Conservation (phyloP, 495 filamentous ascomycete genomes). For the Halenospora varia region DNA sequence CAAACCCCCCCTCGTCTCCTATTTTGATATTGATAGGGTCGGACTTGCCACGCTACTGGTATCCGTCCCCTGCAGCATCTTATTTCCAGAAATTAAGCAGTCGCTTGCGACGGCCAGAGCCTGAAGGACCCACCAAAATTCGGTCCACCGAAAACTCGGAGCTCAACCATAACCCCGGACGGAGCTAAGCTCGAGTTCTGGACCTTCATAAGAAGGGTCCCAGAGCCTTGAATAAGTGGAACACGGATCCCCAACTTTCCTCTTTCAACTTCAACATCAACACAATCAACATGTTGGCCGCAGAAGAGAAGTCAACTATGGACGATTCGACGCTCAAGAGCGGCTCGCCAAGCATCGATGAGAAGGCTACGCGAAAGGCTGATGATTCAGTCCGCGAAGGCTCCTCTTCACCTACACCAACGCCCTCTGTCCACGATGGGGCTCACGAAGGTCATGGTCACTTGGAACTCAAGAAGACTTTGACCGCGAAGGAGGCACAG, state of each 20-base stretch:
- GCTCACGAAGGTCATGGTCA: neutral
- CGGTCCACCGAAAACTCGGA: too few species aligned
- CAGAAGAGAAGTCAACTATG: neutral
- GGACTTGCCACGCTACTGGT: too few species aligned
- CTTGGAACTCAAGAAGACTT: neutral
- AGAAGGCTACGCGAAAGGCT: conserved; percentile 9
- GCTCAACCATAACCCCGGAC: neutral
- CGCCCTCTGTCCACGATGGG: neutral
- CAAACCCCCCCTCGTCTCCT: too few species aligned
- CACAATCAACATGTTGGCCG: conserved; percentile 7
- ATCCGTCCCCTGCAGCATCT: too few species aligned
- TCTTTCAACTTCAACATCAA: neutral
- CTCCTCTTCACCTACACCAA: conserved; percentile 8
- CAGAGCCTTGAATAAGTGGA: neutral
- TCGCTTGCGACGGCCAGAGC: too few species aligned
- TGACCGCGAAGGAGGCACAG: conserved; percentile 6
- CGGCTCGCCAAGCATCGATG: conserved; percentile 9
- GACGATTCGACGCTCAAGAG: conserved; percentile 19
- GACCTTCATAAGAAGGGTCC: neutral
- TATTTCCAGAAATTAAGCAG: too few species aligned
- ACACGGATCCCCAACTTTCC: neutral
- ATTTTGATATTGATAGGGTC: too few species aligned
- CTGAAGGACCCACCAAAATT: too few species aligned
- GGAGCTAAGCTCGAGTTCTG: too few species aligned
- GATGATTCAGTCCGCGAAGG: conserved; percentile 11